Evolutionary conservation across 1,284 basidiomycete genomes (phyloP).

Genomic region (Ustilago lituana): DNA sequence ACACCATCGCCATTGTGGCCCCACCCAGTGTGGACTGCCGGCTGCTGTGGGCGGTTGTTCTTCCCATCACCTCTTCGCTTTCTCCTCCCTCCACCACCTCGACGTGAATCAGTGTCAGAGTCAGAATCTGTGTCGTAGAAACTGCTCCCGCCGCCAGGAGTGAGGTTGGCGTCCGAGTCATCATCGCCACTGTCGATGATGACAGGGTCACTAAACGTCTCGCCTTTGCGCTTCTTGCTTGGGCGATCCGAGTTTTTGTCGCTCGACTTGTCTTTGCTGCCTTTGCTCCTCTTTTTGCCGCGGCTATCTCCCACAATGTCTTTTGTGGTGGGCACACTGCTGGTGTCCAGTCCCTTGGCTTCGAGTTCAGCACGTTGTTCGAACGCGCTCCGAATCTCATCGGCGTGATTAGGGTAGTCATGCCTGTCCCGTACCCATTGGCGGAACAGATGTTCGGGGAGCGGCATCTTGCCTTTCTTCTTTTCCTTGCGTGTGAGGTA

Average conservation of each 20-base stretch:
- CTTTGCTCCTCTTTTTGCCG: background rate
- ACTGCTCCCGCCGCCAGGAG: too few relatives aligned
- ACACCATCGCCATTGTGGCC: slow-evolving; percentile 18
- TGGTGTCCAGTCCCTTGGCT: slow-evolving; percentile 8
- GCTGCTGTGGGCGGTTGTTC: slow-evolving; percentile 6
- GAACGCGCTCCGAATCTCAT: slow-evolving; percentile 16
- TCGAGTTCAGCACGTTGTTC: slow-evolving; percentile 22
- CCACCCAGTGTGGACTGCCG: slow-evolving; percentile 17
- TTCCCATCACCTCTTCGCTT: slow-evolving; percentile 26
- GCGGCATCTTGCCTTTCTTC: slow-evolving; percentile 21
- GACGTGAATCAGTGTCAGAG: slow-evolving; percentile 2
- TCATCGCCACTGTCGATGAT: slow-evolving; percentile 11
- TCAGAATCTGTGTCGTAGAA: slow-evolving; percentile 12
- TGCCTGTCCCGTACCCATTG: slow-evolving; percentile 25
- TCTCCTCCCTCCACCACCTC: background rate
- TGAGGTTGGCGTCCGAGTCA: too few relatives aligned
- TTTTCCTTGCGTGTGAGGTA: slow-evolving; percentile 32
- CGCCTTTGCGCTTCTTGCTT: slow-evolving; percentile 12
- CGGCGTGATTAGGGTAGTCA: slow-evolving; percentile 15
- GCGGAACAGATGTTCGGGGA: slow-evolving; percentile 30
- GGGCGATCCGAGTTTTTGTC: slow-evolving; percentile 3
- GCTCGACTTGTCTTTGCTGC: background rate
- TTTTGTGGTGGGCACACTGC: slow-evolving; percentile 1
- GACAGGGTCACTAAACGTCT: slow-evolving; percentile 8
- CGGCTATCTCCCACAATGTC: slow-evolving; percentile 10